Evolutionary conservation across 106 monocot species (phyloP), one percentile per base, ranked within the genome.

Genomic region (Dendrobium catenatum): DNA sequence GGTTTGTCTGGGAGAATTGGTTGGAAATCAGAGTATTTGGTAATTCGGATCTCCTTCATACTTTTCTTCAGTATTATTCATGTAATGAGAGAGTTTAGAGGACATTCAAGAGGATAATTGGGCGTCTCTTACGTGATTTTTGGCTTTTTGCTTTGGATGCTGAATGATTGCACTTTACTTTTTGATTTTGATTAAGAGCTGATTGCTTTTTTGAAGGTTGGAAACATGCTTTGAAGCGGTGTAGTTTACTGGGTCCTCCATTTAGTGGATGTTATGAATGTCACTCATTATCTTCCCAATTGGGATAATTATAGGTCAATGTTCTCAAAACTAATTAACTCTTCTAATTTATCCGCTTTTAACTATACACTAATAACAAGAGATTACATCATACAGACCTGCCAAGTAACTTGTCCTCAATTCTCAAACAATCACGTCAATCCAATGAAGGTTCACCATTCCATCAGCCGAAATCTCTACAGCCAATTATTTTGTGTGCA

Each of bases 21-120:
- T 98, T 26, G 94, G 92, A 16, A 94, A 91, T n/a, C n/a, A n/a
- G n/a, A n/a, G n/a, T n/a, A 55, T 93, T 98, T 43, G 95, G 98
- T 98, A 49, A 42, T 72, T 78, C 1, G n/a, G 0, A 72, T 10
- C 10, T 24, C 64, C 64, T 64, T 64, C 6, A n/a, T 51, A 22
- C 24, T 64, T 9, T 51, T 64, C n/a, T 9, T 61, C 18, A n/a
- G 59, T 61, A 20, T 20, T 61, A 61, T 61, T 64, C 24, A 64
- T 26, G 24, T 24, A 64, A 26, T 26, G 64, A 26, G 26, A 64
- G 2, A n/a, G n/a, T n/a, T n/a, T n/a, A n/a, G 13, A 51, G 13
- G 15, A n/a, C 26, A 64, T 10, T 64, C 7, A 26, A 64, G 64
- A 26, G n/a, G 24, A 4, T 27, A n/a, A 37, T 22, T 26, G 8